Conservation (phyloP, 148 eudicot species). For the Silene latifolia region DNA sequence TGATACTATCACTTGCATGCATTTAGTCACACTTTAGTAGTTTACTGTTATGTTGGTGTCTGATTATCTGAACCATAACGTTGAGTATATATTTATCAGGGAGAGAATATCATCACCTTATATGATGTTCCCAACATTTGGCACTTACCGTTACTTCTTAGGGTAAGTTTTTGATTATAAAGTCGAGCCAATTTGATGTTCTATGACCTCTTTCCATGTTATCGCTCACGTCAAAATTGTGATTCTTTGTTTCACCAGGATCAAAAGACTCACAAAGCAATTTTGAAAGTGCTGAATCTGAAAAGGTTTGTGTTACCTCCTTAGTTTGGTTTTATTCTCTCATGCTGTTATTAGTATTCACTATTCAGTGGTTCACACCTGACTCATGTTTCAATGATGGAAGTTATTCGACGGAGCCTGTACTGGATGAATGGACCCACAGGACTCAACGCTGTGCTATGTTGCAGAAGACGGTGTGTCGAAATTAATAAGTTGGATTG, state of each 20-base stretch:
- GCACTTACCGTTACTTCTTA: conserved; percentile 85
- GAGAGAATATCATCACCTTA: conserved; percentile 63
- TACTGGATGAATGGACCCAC: conserved; percentile 68
- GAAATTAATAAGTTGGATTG: background rate
- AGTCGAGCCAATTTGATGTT: background rate
- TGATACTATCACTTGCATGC: background rate
- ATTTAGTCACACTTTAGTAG: background rate
- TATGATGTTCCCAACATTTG: conserved; percentile 95
- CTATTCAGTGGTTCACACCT: background rate
- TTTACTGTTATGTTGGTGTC: background rate
- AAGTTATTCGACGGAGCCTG: conserved; percentile 61
- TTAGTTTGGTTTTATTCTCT: conserved; percentile 6
- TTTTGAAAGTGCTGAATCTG: conserved; percentile 74
- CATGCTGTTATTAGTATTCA: background rate
- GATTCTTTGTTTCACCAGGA: conserved; percentile 39
- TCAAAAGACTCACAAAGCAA: conserved; percentile 93
- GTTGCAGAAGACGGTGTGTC: conserved; percentile 68
- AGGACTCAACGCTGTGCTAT: conserved; percentile 62
- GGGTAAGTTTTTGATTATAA: conserved; percentile 42
- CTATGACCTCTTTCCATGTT: background rate
- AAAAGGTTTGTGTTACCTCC: conserved; percentile 46
- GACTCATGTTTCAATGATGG: background rate
- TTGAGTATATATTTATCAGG: conserved; percentile 34
- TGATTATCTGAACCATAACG: background rate
- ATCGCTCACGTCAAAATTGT: conserved; percentile 5